A percentile compares a stretch with the other conserved stretches of the same genome.
phyloP scores from a whole-genome alignment of 2,329 filamentous ascomycete species.

The Mollisiaceae sp. region DNA sequence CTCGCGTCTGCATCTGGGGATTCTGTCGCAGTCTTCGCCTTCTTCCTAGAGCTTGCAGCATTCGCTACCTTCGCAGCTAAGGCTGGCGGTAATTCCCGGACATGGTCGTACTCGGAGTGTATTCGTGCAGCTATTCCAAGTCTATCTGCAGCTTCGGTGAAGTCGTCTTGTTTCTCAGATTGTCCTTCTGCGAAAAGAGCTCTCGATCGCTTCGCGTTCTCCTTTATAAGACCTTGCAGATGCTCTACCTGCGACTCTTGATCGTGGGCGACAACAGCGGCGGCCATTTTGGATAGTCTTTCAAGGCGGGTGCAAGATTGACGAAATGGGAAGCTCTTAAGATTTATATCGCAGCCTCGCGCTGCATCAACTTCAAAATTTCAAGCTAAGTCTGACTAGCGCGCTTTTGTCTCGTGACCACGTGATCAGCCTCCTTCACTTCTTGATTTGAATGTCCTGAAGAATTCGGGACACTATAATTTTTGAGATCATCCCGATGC shows the following conservation, averaged over 20 bases:
- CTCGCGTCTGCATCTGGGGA: constrained; percentile 46
- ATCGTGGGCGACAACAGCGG: constrained; percentile 12
- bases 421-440: not conserved
- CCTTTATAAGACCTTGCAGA: constrained; percentile 47
- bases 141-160: constrained; percentile 38
- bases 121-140: constrained; percentile 39
- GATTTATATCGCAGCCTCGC: constrained; percentile 9
- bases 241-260: constrained; percentile 30
- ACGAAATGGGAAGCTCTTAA: constrained; percentile 12
- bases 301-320: not conserved
- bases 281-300: constrained; percentile 17
- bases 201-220: constrained; percentile 50
- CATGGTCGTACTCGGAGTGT: constrained; percentile 73
- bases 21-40: constrained; percentile 57
- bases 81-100: constrained; percentile 76
- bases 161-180: constrained; percentile 28
- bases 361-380: not conserved
- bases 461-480: not conserved
- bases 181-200: constrained; percentile 46
- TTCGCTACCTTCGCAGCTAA: constrained; percentile 80
- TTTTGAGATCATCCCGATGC: not conserved
- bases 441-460: not conserved
- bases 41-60: constrained; percentile 57
- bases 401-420: not conserved
- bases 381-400: not conserved